phyloP scores from a whole-genome alignment of 306 rosid species.

The Vigna radiata region DNA sequence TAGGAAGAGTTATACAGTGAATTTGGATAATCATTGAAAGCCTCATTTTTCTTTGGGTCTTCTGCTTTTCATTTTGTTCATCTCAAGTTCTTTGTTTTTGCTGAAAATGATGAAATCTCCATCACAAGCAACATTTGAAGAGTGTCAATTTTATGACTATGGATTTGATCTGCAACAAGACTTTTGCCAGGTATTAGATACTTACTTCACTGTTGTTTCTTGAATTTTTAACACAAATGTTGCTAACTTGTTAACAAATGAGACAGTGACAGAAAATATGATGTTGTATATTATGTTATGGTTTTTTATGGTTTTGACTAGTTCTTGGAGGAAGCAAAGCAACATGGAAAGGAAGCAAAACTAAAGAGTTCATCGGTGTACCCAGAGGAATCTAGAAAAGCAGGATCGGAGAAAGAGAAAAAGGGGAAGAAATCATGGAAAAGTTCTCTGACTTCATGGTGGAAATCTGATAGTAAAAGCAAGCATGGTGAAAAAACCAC shows the following conservation, averaged over 20 bases:
- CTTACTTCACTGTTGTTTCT: not conserved
- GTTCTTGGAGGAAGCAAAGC: slow-evolving; percentile 89
- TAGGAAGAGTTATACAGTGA: slow-evolving; percentile 25
- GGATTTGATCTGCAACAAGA: slow-evolving; percentile 68
- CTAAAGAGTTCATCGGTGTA: slow-evolving; percentile 47
- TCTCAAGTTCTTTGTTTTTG: slow-evolving; percentile 6
- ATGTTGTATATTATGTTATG: not conserved
- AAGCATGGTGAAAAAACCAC: slow-evolving; percentile 43
- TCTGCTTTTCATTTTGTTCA: slow-evolving; percentile 15
- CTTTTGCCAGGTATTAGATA: slow-evolving; percentile 59
- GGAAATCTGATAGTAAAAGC: slow-evolving; percentile 63
- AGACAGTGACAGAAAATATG: not conserved
- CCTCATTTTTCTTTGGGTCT: slow-evolving; percentile 4
- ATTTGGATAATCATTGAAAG: slow-evolving; percentile 22
- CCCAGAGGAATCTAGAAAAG: slow-evolving; percentile 54
- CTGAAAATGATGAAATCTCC: slow-evolving; percentile 60
- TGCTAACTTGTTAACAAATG: slow-evolving; percentile 6
- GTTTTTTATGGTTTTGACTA: slow-evolving; percentile 38
- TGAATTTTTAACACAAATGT: not conserved
- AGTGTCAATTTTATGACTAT: slow-evolving; percentile 47
- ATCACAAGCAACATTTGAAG: slow-evolving; percentile 46
- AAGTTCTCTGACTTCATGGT: slow-evolving; percentile 68
- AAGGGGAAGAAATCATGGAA: slow-evolving; percentile 80
- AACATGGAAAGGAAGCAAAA: slow-evolving; percentile 51
- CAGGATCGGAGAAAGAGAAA: slow-evolving; percentile 48